These are phyloP conservation scores for Kregervanrija delftensis DNA, from an alignment of 805 yeast genomes.

Conservation along the genomic window DNA sequence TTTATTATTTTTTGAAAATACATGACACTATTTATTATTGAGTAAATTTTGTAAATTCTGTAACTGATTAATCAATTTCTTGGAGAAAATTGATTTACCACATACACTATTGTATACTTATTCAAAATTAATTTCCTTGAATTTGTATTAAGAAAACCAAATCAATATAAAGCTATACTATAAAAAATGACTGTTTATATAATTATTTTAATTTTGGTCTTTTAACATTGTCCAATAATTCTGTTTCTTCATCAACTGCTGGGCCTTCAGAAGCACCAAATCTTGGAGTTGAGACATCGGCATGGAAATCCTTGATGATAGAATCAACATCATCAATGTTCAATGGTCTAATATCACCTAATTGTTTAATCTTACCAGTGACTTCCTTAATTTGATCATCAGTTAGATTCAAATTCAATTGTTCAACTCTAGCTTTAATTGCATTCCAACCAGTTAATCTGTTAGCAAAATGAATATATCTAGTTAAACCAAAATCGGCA, in stretches of 20 bases:
- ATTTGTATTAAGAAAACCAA: neutral
- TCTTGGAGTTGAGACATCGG: slow-evolving; percentile 56
- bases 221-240: slow-evolving; percentile 24
- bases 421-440: slow-evolving; percentile 96
- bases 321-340: slow-evolving; percentile 97
- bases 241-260: slow-evolving; percentile 24
- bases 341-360: slow-evolving; percentile 92
- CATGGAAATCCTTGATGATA: slow-evolving; percentile 89
- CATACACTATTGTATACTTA: too few species aligned
- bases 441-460: slow-evolving; percentile 99
- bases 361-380: slow-evolving; percentile 83
- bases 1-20: neutral
- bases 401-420: slow-evolving; percentile 79
- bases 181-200: neutral
- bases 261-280: slow-evolving; percentile 29
- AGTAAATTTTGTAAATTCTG: neutral
- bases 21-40: neutral
- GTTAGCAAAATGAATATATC: slow-evolving; percentile 97
- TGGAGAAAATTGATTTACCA: too few species aligned
- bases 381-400: slow-evolving; percentile 95
- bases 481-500: slow-evolving; percentile 87
- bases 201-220: slow-evolving; percentile 26
- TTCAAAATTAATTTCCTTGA: too few species aligned
- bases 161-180: neutral
- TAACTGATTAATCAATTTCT: neutral